Evolutionary conservation across 1,284 basidiomycete species (phyloP), one percentile per base, ranked within the genome.

Genomic region (Ustilago tritici): DNA sequence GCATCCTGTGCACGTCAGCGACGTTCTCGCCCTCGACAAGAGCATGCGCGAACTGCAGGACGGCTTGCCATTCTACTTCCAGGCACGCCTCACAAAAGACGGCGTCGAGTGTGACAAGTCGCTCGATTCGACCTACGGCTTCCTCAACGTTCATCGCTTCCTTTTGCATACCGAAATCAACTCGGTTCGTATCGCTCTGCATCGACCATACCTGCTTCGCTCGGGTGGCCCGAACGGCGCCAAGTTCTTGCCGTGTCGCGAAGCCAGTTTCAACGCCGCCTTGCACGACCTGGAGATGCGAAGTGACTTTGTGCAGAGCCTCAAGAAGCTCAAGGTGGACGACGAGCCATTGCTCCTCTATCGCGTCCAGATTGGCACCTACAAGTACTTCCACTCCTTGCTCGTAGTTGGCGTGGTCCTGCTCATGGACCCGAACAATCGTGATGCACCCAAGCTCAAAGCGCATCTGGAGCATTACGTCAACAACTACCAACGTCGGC

Each of bases 121-220:
- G 14, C 78, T 79, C 58, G 82, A 84, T 56, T 59, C 63, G 8
- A 65, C 58, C 35, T 83, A 76, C 41, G 72, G 75, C 46, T 83
- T 78, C 43, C 64, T 84, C 55, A 68, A 75, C 47, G 62, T 79
- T 19, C 83, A 84, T 50, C 83, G 82, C 57, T 81, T 75, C 58
- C 69, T 82, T 19, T 54, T 83, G 31, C 77, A 81, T 53, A 79
- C 77, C 59, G 82, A 85, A 56, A 73, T 84, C 76, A 69, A 74
- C 57, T 80, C 82, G 56, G 69, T 79, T 17, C 52, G 76, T 4
- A 73, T 81, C 15, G 72, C 76, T 1, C 61, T 84, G 28, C 81
- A 84, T 60, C 80, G 82, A 11, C 81, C 83, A 0, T 82, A 76
- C 60, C 60, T 84, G 19, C 70, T 84, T 34, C 65, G 83, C 34